These are phyloP conservation scores for Entomortierella beljakovae DNA, from an alignment of 192 early-diverging fungal genomes.

Conservation along the genomic window DNA sequence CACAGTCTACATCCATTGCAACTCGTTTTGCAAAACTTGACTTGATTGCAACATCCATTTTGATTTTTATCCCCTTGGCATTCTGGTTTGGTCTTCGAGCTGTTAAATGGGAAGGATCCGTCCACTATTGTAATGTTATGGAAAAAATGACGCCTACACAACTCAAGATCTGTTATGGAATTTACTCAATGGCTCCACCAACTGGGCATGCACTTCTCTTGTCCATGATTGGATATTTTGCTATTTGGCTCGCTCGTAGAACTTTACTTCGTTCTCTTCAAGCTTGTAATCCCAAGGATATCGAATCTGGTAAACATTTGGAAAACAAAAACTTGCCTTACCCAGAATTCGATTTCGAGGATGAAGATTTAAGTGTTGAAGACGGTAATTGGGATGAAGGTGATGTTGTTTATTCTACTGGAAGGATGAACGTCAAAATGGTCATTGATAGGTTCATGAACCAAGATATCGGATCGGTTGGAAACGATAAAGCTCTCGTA, in stretches of 20 bases:
- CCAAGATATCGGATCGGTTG: conserved; percentile 10
- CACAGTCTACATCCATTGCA: conserved; percentile 12
- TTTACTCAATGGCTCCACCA: conserved; percentile 12
- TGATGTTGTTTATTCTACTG: conserved; percentile 45
- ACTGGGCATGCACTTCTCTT: conserved; percentile 11
- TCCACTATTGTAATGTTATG: conserved; percentile 31
- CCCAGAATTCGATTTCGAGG: conserved; percentile 35
- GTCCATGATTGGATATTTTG: conserved; percentile 29
- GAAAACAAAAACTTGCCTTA: conserved; percentile 21
- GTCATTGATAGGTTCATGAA: conserved; percentile 38
- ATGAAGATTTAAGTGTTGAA: conserved; percentile 40
- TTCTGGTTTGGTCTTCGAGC: conserved; percentile 37
- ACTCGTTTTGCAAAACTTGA: conserved; percentile 25
- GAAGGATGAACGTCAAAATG: conserved; percentile 38
- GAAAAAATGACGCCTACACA: conserved; percentile 23
- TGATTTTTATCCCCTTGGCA: conserved; percentile 32
- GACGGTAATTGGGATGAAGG: conserved; percentile 55
- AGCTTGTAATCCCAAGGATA: conserved; percentile 19
- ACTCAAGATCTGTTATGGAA: conserved; percentile 42
- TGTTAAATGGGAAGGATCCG: conserved; percentile 28
- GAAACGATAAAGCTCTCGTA: conserved; percentile 4
- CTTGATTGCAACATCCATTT: conserved; percentile 3
- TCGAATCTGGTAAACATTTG: conserved; percentile 15
- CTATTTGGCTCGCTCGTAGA: conserved; percentile 26
- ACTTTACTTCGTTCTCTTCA: conserved; percentile 16